Evolutionary conservation across 805 yeast species (phyloP).

Genomic region (Suhomyces sp.): DNA sequence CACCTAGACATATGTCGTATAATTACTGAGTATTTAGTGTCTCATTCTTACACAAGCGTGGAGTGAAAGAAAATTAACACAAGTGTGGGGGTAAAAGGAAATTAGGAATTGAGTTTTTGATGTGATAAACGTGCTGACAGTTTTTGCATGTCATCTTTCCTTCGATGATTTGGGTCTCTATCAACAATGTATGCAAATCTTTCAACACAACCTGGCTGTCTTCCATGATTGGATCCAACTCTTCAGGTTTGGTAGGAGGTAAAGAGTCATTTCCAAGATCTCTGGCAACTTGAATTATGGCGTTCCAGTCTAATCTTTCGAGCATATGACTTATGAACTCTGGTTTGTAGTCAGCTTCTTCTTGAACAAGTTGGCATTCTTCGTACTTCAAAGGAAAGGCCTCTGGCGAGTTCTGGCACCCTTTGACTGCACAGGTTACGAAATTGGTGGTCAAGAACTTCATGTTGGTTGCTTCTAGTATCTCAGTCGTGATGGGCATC

Average conservation of each 20-base stretch:
- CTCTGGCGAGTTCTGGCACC: slow-evolving; percentile 69
- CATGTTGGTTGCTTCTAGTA: slow-evolving; percentile 45
- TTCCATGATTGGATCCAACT: slow-evolving; percentile 51
- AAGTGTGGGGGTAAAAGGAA: slow-evolving; percentile 92
- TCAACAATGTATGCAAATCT: slow-evolving; percentile 72
- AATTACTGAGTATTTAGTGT: background rate
- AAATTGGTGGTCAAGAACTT: slow-evolving; percentile 94
- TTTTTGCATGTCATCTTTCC: slow-evolving; percentile 87
- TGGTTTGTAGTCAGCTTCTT: slow-evolving; percentile 78
- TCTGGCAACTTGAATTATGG: slow-evolving; percentile 69
- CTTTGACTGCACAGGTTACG: slow-evolving; percentile 85
- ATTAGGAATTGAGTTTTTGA: slow-evolving; percentile 92
- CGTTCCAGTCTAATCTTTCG: slow-evolving; percentile 86
- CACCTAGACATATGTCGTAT: background rate
- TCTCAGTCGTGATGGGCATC: slow-evolving; percentile 1
- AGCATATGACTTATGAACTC: slow-evolving; percentile 74
- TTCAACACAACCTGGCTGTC: slow-evolving; percentile 54
- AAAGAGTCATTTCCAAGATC: slow-evolving; percentile 48
- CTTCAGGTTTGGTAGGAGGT: slow-evolving; percentile 53
- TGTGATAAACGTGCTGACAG: slow-evolving; percentile 84
- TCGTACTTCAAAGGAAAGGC: slow-evolving; percentile 78
- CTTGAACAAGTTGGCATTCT: slow-evolving; percentile 68
- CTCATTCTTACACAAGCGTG: background rate
- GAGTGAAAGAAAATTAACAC: slow-evolving; percentile 39
- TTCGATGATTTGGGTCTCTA: slow-evolving; percentile 82